These are phyloP conservation scores for Saitoella complicata DNA, from an alignment of 805 yeast species.

Conservation along the genomic window DNA sequence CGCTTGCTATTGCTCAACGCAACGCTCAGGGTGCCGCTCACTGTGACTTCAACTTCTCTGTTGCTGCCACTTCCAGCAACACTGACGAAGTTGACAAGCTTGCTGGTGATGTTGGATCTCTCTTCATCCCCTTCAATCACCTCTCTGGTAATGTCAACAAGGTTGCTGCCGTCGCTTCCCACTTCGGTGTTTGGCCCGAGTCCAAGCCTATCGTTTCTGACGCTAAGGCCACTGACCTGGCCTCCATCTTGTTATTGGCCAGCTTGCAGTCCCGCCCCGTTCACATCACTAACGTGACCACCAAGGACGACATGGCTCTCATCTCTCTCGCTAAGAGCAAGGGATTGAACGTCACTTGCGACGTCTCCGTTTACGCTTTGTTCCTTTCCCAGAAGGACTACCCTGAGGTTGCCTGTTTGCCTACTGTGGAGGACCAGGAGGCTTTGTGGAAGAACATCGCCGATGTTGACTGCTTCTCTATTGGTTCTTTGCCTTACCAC, in stretches of 20 bases:
- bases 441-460: slow-evolving; percentile 65
- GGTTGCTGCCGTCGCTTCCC: slow-evolving; percentile 64
- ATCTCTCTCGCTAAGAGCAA: slow-evolving; percentile 74
- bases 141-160: slow-evolving; percentile 39
- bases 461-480: slow-evolving; percentile 69
- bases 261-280: slow-evolving; percentile 71
- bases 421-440: slow-evolving; percentile 63
- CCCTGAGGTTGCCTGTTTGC: slow-evolving; percentile 56
- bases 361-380: slow-evolving; percentile 64
- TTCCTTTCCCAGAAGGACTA: slow-evolving; percentile 54
- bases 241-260: slow-evolving; percentile 80
- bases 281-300: slow-evolving; percentile 75
- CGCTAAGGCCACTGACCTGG: slow-evolving; percentile 80
- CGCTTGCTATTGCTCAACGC: slow-evolving; percentile 50
- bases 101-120: slow-evolving; percentile 52
- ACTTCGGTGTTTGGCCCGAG: slow-evolving; percentile 71
- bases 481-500: slow-evolving; percentile 63
- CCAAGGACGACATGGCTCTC: slow-evolving; percentile 65
- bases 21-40: slow-evolving; percentile 41
- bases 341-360: slow-evolving; percentile 73
- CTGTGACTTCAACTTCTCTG: slow-evolving; percentile 69
- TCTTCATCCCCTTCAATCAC: slow-evolving; percentile 67
- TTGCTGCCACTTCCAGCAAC: slow-evolving; percentile 68
- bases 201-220: slow-evolving; percentile 78
- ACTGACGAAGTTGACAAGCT: slow-evolving; percentile 44